phyloP scores from a whole-genome alignment of 2,329 filamentous ascomycete genomes.

The Botryotinia globosa region DNA sequence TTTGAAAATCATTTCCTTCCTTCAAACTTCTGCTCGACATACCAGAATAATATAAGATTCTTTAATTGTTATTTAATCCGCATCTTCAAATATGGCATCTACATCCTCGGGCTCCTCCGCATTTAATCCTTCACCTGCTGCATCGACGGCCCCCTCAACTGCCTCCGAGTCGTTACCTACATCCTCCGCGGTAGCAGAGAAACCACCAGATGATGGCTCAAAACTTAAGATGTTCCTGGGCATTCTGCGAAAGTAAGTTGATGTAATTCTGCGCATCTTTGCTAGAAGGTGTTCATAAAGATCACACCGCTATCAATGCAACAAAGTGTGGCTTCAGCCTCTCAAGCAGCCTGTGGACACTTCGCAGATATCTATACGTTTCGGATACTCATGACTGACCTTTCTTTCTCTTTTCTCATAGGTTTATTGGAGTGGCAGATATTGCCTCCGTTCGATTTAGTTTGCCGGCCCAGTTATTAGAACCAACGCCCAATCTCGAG shows the following conservation, averaged over 20 bases:
- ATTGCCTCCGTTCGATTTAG: slow-evolving; percentile 96
- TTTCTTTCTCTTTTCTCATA: slow-evolving; percentile 40
- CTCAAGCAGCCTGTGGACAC: slow-evolving; percentile 7
- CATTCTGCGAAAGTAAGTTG: slow-evolving; percentile 78
- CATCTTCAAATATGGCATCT: slow-evolving; percentile 33
- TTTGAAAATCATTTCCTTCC: neutral
- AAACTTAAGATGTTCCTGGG: slow-evolving; percentile 87
- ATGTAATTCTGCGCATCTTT: neutral
- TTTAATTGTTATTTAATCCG: neutral
- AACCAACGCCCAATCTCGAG: slow-evolving; percentile 94
- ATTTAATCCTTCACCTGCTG: slow-evolving; percentile 29
- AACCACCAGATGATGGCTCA: slow-evolving; percentile 71
- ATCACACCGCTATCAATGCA: slow-evolving; percentile 25
- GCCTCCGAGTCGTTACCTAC: slow-evolving; percentile 30
- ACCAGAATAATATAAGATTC: neutral
- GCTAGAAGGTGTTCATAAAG: neutral
- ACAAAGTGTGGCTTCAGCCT: slow-evolving; percentile 14
- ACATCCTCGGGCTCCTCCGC: slow-evolving; percentile 33
- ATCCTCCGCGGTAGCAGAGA: slow-evolving; percentile 44
- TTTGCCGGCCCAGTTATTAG: slow-evolving; percentile 88
- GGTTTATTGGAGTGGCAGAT: slow-evolving; percentile 94
- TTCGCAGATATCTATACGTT: neutral
- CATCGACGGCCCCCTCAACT: slow-evolving; percentile 33
- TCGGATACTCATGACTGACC: slow-evolving; percentile 1
- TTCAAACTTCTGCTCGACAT: neutral